Evolutionary conservation across 805 yeast genomes (phyloP).

Genomic region (Candida bentonensis): DNA sequence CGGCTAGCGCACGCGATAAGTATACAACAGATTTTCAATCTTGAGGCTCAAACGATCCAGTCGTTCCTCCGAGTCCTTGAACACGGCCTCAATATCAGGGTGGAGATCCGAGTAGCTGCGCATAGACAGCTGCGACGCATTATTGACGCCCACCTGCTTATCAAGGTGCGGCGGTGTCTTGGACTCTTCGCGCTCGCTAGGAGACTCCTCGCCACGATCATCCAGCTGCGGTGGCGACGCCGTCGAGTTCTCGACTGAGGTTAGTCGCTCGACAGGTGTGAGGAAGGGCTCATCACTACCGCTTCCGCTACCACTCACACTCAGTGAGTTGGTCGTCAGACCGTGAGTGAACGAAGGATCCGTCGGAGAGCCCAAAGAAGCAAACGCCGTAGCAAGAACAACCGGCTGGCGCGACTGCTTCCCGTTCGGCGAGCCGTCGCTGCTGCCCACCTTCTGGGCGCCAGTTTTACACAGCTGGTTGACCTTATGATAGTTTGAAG

Average conservation of each 20-base stretch:
- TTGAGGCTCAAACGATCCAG: constrained; percentile 11
- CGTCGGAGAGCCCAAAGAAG: neutral
- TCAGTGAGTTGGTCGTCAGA: neutral
- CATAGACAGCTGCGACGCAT: neutral
- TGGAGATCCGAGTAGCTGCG: constrained; percentile 6
- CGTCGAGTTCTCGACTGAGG: neutral
- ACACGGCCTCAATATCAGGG: constrained; percentile 15
- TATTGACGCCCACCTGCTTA: neutral
- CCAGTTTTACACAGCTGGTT: neutral
- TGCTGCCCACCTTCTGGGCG: neutral
- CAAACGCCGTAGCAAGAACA: neutral
- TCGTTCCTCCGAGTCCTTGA: constrained; percentile 13
- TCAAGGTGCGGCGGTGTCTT: neutral
- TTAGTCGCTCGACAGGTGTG: neutral
- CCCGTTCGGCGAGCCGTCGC: neutral
- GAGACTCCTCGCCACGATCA: neutral
- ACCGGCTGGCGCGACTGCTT: neutral
- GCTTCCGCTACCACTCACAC: neutral
- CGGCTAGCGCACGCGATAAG: constrained; percentile 3
- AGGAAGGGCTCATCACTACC: neutral
- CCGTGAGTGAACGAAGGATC: no score
- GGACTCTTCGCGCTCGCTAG: neutral
- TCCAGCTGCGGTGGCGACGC: neutral
- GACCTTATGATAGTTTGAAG: neutral
- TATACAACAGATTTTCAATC: constrained; percentile 5